phyloP scores from a whole-genome alignment of 108 stramenopile genomes.

The Nitzschia sp. region DNA sequence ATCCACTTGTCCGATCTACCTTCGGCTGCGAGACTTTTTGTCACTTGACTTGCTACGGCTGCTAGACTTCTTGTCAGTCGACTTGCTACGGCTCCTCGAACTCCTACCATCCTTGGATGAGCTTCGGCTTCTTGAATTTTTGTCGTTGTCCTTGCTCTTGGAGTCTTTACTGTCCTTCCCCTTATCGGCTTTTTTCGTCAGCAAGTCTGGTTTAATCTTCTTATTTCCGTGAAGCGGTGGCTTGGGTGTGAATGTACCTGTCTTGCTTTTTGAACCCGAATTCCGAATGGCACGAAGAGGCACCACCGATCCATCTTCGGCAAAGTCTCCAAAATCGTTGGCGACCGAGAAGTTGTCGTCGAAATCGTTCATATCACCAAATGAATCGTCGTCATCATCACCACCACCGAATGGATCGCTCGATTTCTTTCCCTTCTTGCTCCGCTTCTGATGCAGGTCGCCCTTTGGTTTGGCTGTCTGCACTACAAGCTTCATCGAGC shows the following conservation, averaged over 20 bases:
- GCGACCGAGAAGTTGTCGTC: conserved; percentile 22
- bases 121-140: background rate
- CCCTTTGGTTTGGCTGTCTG: conserved; percentile 18
- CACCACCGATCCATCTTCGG: conserved; percentile 24
- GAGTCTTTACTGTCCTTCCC: conserved; percentile 5
- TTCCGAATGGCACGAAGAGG: conserved; percentile 12
- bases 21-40: conserved; percentile 5
- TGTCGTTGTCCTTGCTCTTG: background rate
- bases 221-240: conserved; percentile 5
- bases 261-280: background rate
- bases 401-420: conserved; percentile 8
- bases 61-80: conserved; percentile 2
- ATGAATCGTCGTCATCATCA: conserved; percentile 26
- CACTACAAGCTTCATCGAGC: conserved; percentile 11
- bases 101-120: background rate
- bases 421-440: conserved; percentile 14
- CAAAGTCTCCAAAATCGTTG: conserved; percentile 23
- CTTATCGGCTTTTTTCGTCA: background rate
- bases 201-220: conserved; percentile 8
- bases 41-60: conserved; percentile 10
- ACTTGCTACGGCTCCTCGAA: conserved; percentile 3
- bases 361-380: conserved; percentile 27
- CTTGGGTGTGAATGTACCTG: background rate
- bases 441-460: conserved; percentile 9
- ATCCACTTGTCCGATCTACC: no score